Evolutionary conservation across 805 yeast genomes (phyloP).

Genomic region (Candida parachauliodes): DNA sequence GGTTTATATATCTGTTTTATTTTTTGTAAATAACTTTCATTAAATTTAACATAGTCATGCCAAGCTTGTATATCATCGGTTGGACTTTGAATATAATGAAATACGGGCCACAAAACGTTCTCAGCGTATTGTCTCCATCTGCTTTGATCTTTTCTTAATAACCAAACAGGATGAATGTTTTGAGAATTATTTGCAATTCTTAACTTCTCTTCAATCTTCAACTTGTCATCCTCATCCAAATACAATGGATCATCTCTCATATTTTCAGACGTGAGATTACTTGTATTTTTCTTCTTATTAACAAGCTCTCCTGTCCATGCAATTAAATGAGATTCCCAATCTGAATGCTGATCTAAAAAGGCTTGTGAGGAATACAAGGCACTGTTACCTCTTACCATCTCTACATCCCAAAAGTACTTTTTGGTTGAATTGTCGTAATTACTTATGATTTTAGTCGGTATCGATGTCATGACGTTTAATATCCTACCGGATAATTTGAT

Average conservation of each 20-base stretch:
- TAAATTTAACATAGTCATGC: constrained; percentile 86
- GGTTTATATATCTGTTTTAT: constrained; percentile 70
- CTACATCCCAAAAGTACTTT: constrained; percentile 51
- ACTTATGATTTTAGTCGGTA: constrained; percentile 60
- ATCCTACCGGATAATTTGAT: constrained; percentile 59
- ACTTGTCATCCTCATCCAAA: constrained; percentile 53
- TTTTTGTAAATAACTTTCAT: constrained; percentile 83
- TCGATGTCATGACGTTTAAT: constrained; percentile 60
- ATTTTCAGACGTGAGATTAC: constrained; percentile 25
- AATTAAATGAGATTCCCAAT: constrained; percentile 84
- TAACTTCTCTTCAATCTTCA: constrained; percentile 45
- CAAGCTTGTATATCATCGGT: constrained; percentile 71
- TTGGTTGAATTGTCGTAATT: constrained; percentile 26
- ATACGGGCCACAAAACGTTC: constrained; percentile 86
- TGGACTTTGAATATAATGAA: constrained; percentile 85
- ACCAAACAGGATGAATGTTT: constrained; percentile 83
- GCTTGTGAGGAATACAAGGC: constrained; percentile 76
- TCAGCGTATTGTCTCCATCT: constrained; percentile 92
- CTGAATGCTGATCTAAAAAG: constrained; percentile 58
- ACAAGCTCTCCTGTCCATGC: constrained; percentile 95
- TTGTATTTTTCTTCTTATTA: constrained; percentile 21
- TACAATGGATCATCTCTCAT: constrained; percentile 55
- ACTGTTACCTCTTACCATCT: constrained; percentile 73
- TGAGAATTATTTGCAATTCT: constrained; percentile 43
- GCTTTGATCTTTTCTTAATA: constrained; percentile 69